Evolutionary conservation across 2,329 filamentous ascomycete species (phyloP).

Genomic region (Aureobasidium sp.): DNA sequence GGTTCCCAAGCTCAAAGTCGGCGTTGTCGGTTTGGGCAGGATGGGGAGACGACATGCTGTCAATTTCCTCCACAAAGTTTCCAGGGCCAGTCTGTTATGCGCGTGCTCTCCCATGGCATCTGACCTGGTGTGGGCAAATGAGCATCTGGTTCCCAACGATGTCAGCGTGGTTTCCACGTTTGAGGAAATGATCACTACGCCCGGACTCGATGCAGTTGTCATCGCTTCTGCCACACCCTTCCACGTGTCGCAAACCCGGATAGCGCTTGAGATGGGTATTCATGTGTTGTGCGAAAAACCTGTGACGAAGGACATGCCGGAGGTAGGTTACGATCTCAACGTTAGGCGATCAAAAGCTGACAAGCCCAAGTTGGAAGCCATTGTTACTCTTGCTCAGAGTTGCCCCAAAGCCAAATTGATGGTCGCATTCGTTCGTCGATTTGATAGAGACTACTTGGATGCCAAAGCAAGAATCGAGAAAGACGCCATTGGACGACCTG

Average conservation of each 20-base stretch:
- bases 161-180: constrained; percentile 41
- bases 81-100: constrained; percentile 43
- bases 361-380: too few relatives aligned
- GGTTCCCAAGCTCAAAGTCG: constrained; percentile 37
- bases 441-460: constrained; percentile 34
- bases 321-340: constrained; percentile 23
- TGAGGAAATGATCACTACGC: constrained; percentile 39
- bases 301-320: constrained; percentile 25
- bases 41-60: constrained; percentile 45
- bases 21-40: constrained; percentile 44
- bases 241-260: constrained; percentile 29
- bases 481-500: constrained; percentile 32
- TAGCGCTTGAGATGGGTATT: constrained; percentile 29
- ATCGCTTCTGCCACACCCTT: constrained; percentile 31
- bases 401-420: constrained; percentile 29
- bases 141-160: constrained; percentile 29
- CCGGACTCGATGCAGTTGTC: constrained; percentile 39
- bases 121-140: constrained; percentile 16
- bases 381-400: too few relatives aligned
- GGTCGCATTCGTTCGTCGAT: constrained; percentile 36
- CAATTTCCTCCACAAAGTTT: constrained; percentile 40
- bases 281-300: constrained; percentile 38
- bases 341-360: too few relatives aligned
- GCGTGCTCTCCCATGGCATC: constrained; percentile 31
- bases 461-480: constrained; percentile 27